Evolutionary conservation across 176 grass and related monocot species (phyloP).

Genomic region (Typha latifolia): DNA sequence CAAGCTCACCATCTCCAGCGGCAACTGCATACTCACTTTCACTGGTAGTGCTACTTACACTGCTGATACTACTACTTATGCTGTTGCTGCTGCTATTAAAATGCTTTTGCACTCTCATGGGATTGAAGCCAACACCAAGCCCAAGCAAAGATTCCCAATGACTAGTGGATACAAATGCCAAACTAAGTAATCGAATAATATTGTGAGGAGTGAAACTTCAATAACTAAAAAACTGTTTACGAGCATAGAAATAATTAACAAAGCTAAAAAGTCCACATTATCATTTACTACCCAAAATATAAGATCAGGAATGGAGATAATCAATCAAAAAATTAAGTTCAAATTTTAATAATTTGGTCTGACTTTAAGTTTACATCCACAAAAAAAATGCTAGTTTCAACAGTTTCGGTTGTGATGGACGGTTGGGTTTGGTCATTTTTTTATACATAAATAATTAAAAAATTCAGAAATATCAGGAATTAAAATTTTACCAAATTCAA

Average conservation of each 20-base stretch:
- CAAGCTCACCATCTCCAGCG: conserved; percentile 72
- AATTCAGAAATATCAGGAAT: too few species aligned
- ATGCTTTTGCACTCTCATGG: conserved; percentile 55
- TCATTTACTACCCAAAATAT: background rate
- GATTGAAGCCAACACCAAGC: conserved; percentile 61
- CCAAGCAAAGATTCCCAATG: conserved; percentile 50
- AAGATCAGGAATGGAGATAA: background rate
- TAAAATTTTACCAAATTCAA: too few species aligned
- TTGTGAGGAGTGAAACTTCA: conserved; percentile 11
- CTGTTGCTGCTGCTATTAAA: conserved; percentile 55
- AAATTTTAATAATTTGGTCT: too few species aligned
- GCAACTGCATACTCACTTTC: conserved; percentile 52
- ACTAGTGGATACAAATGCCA: conserved; percentile 48
- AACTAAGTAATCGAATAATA: conserved; percentile 21
- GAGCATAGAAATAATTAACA: background rate
- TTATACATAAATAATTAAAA: too few species aligned
- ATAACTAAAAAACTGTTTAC: background rate
- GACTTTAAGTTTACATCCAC: too few species aligned
- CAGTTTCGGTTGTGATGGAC: too few species aligned
- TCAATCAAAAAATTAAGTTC: background rate
- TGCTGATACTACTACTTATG: conserved; percentile 74
- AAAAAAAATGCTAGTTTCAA: too few species aligned
- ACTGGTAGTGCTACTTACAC: conserved; percentile 74
- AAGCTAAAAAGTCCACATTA: background rate
- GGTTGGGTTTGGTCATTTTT: too few species aligned